Evolutionary conservation across 1,284 basidiomycete genomes (phyloP).

Genomic region (Naganishia sp.): DNA sequence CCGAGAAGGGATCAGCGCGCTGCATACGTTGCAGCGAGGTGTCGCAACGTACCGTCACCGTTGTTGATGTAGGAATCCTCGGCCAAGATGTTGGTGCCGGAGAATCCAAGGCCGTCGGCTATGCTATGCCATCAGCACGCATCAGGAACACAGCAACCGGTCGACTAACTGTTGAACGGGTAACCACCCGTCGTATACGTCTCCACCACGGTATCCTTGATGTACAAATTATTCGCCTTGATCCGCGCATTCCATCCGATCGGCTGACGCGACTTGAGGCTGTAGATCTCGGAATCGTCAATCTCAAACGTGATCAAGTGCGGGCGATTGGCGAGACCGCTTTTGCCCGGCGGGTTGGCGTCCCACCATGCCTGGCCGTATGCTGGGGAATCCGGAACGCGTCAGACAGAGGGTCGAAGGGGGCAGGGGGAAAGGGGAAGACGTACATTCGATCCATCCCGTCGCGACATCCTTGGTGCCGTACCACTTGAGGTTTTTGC

Average conservation of each 20-base stretch:
- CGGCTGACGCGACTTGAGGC: constrained; percentile 58
- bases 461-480: constrained; percentile 37
- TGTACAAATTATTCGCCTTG: constrained; percentile 56
- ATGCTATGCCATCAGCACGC: neutral
- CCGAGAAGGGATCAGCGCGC: neutral
- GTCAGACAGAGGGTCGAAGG: constrained; percentile 1
- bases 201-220: constrained; percentile 58
- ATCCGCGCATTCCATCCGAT: constrained; percentile 59
- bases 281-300: constrained; percentile 54
- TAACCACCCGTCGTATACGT: constrained; percentile 57
- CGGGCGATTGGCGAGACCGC: constrained; percentile 49
- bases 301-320: constrained; percentile 59
- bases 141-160: neutral
- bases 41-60: neutral
- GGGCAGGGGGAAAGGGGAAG: neutral
- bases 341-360: constrained; percentile 50
- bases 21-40: neutral
- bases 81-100: constrained; percentile 56
- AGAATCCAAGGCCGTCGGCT: constrained; percentile 46
- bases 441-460: constrained; percentile 45
- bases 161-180: constrained; percentile 57
- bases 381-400: neutral
- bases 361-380: constrained; percentile 60
- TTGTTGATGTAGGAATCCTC: constrained; percentile 57
- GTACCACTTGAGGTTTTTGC: constrained; percentile 35